phyloP scores from a whole-genome alignment of 1,284 basidiomycete genomes.

The Irpex sp. region DNA sequence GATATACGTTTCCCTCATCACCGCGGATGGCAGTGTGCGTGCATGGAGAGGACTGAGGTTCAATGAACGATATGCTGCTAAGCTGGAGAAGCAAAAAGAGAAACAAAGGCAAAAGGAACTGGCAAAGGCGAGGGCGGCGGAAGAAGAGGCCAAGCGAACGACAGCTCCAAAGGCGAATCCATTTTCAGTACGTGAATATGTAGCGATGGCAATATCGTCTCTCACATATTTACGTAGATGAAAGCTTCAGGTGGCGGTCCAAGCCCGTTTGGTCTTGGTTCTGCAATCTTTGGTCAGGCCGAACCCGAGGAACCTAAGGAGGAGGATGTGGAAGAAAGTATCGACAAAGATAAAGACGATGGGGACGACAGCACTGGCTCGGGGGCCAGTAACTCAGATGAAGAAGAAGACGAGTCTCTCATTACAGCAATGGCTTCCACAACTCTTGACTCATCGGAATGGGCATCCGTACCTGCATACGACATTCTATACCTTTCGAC shows the following conservation, averaged over 20 bases:
- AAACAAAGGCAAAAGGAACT: conserved; percentile 35
- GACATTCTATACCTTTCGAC: conserved; percentile 73
- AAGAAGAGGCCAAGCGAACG: conserved; percentile 29
- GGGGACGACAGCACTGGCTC: conserved; percentile 4
- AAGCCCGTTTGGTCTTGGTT: conserved; percentile 50
- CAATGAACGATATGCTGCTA: conserved; percentile 69
- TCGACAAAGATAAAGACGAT: conserved; percentile 10
- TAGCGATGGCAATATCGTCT: background rate
- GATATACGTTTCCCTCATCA: background rate
- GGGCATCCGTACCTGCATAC: conserved; percentile 61
- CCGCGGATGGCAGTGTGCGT: conserved; percentile 49
- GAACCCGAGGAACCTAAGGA: background rate
- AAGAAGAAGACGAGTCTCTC: conserved; percentile 32
- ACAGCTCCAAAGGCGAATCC: conserved; percentile 50
- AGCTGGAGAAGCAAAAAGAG: conserved; percentile 48
- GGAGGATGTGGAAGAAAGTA: conserved; percentile 11
- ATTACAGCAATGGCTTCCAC: conserved; percentile 57
- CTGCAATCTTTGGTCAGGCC: conserved; percentile 55
- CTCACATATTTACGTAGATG: background rate
- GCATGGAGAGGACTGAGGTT: conserved; percentile 73
- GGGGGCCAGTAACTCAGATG: conserved; percentile 9
- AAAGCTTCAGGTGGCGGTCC: conserved; percentile 15
- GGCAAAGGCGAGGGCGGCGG: conserved; percentile 28
- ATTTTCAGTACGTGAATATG: conserved; percentile 52
- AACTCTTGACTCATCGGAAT: conserved; percentile 55